Base-by-base conservation (phyloP, 345 rosid species). In the Acer negundo region DNA sequence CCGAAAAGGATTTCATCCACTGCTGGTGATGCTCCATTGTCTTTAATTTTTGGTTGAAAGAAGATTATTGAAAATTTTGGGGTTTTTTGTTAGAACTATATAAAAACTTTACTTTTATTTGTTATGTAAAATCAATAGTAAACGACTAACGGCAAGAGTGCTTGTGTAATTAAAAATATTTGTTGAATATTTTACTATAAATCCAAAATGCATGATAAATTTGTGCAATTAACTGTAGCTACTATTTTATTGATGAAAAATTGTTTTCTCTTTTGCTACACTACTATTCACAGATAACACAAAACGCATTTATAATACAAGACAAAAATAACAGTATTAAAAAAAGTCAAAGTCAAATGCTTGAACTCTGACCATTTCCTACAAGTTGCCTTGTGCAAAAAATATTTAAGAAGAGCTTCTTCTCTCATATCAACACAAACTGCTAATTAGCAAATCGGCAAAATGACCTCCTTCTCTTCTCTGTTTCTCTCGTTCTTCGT, bases 401-500 rank as follows among this genome's bases (percentile, higher is more conserved):
- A 65, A 4, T 75, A 65, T 65, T 11, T 75, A 75, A 31, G 49
- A 20, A 7, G 64, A 66, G 23, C 28, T 64, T 20, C 64, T n/a
- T 12, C n/a, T n/a, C 22, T 26, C 51, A 72, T 23, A 35, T 35
- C 19, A 22, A 12, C 77, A 63, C 10, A 47, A 55, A 68, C 1
- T 1, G 4, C 49, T 46, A 8, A 42, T 42, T 42, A 42, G 46
- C 51, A 1, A n/a, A 10, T 65, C 15, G 19, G 62, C 42, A 69
- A 7, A 12, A 61, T 77, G 73, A 70, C 55, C 15, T 65, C 42
- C 68, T 76, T 75, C 40, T 64, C 77, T 11, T 35, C 51, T 78
- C 26, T 71, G 8, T 59, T 80, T 69, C 73, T 84, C 70, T 55
- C 80, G 16, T 72, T 79, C 70, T 40, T 79, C 67, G 75, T 10